Evolutionary conservation across 164 flowering plant species (phyloP).

Genomic region (Nymphaea colorata): DNA sequence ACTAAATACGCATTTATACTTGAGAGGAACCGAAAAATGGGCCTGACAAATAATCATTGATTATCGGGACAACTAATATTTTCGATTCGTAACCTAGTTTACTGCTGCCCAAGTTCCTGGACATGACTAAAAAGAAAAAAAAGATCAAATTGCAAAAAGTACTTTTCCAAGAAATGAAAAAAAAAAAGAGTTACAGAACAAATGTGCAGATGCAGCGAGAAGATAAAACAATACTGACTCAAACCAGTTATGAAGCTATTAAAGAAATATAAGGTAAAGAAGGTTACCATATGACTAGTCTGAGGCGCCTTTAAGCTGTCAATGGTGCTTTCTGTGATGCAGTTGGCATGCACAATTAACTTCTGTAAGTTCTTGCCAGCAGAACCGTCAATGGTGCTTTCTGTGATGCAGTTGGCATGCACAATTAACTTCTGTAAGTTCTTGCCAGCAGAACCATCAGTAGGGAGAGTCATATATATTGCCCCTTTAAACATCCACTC

Average conservation of each 20-base stretch:
- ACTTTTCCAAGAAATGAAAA: neutral
- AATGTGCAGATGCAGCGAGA: neutral
- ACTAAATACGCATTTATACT: too few species aligned
- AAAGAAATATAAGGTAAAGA: neutral
- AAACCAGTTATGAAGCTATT: neutral
- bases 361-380: conserved; percentile 23
- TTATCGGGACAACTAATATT: too few species aligned
- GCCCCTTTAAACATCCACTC: conserved; percentile 89
- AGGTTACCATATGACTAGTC: neutral
- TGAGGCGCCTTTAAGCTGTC: conserved; percentile 25
- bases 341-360: conserved; percentile 64
- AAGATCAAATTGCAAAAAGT: too few species aligned
- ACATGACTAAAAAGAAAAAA: too few species aligned
- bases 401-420: conserved; percentile 56
- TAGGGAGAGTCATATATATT: conserved; percentile 26
- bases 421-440: conserved; percentile 50
- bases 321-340: conserved; percentile 42
- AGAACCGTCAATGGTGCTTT: conserved; percentile 13
- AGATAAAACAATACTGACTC: neutral
- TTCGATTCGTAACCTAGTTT: too few species aligned
- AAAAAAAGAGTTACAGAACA: too few species aligned
- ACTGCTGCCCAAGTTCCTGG: too few species aligned
- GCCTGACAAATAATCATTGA: too few species aligned
- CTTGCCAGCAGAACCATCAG: conserved; percentile 10
- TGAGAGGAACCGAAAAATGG: too few species aligned